Evolutionary conservation across 306 rosid species (phyloP).

Genomic region (Vigna reflexopilosa): DNA sequence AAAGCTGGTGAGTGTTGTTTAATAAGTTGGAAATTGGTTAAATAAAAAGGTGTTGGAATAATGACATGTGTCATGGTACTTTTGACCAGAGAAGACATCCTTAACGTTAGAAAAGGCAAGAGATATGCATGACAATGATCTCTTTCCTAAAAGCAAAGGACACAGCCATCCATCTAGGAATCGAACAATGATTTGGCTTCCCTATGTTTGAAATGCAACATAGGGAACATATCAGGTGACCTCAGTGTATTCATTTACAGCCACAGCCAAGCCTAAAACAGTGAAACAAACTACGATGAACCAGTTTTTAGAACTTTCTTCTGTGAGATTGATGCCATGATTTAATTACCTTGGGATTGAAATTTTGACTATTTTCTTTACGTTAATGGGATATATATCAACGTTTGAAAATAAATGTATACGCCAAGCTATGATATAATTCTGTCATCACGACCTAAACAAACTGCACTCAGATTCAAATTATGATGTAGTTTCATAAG

Average conservation of each 20-base stretch:
- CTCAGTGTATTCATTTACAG: neutral
- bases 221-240: neutral
- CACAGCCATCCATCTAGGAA: neutral
- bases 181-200: no score
- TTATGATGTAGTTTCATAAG: no score
- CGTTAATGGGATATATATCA: no score
- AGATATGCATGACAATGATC: constrained; percentile 8
- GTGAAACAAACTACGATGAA: no score
- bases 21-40: neutral
- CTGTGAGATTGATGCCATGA: neutral
- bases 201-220: neutral
- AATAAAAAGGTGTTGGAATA: constrained; percentile 7
- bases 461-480: no score
- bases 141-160: constrained; percentile 15
- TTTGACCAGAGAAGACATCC: constrained; percentile 24
- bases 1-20: neutral
- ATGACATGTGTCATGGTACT: constrained; percentile 3
- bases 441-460: no score
- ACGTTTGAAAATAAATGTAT: no score
- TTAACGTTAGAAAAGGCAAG: neutral
- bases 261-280: no score
- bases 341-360: neutral
- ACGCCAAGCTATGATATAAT: no score
- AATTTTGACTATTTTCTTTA: no score
- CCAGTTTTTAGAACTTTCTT: no score